Evolutionary conservation across 495 filamentous ascomycete genomes (phyloP).

Genomic region (Daldinia bambusicola): DNA sequence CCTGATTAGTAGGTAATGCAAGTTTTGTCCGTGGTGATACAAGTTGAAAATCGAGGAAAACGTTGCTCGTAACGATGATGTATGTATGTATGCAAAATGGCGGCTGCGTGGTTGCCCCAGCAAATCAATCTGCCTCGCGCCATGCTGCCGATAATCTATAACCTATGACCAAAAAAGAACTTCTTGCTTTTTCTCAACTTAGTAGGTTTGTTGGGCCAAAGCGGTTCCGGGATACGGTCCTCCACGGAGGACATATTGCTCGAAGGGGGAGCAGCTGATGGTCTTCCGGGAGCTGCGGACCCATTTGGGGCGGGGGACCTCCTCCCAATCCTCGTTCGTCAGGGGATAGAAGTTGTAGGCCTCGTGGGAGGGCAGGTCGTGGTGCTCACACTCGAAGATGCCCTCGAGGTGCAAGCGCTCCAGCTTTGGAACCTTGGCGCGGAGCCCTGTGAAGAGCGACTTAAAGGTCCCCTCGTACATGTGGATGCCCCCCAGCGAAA

Average conservation of each 20-base stretch:
- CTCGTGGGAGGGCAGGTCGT: constrained; percentile 52
- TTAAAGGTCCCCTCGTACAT: constrained; percentile 57
- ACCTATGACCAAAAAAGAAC: background rate
- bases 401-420: constrained; percentile 58
- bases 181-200: background rate
- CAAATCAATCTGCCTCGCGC: background rate
- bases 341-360: constrained; percentile 57
- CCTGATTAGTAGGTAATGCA: constrained; percentile 28
- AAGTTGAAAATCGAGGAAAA: constrained; percentile 29
- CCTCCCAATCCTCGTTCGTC: constrained; percentile 56
- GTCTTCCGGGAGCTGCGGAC: constrained; percentile 49
- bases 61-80: constrained; percentile 34
- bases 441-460: constrained; percentile 53
- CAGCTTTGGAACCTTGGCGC: constrained; percentile 50
- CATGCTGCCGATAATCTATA: background rate
- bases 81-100: background rate
- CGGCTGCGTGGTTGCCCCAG: too few species aligned
- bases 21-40: constrained; percentile 38
- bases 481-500: constrained; percentile 56
- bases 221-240: constrained; percentile 51
- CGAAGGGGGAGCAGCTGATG: constrained; percentile 55
- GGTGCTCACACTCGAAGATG: constrained; percentile 56
- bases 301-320: constrained; percentile 40
- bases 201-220: constrained; percentile 34
- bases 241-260: constrained; percentile 55